Evolutionary conservation across 805 yeast genomes (phyloP).

Genomic region (Pichia pseudocactophila): DNA sequence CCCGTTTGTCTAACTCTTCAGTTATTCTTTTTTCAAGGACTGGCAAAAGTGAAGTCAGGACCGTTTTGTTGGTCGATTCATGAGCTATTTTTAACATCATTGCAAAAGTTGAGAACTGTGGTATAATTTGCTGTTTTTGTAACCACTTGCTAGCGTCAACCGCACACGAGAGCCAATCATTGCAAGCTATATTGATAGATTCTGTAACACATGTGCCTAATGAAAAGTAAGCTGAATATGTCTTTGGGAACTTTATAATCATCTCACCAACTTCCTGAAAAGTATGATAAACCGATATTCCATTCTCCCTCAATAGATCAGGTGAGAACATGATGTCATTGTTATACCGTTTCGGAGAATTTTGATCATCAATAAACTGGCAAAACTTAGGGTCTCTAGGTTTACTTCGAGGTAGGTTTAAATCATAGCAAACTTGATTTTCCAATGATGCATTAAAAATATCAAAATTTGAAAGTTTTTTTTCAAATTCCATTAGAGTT

Average conservation of each 20-base stretch:
- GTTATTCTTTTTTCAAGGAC: constrained; percentile 29
- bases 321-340: constrained; percentile 45
- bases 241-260: constrained; percentile 47
- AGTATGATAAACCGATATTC: constrained; percentile 38
- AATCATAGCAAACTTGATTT: constrained; percentile 16
- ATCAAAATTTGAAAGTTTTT: constrained; percentile 12
- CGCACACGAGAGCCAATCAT: constrained; percentile 45
- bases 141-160: constrained; percentile 45
- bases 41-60: constrained; percentile 28
- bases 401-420: constrained; percentile 18
- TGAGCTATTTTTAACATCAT: constrained; percentile 40
- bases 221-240: constrained; percentile 43
- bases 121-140: constrained; percentile 36
- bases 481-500: constrained; percentile 6
- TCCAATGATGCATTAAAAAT: constrained; percentile 17
- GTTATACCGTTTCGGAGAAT: constrained; percentile 21
- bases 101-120: constrained; percentile 43
- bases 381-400: constrained; percentile 26
- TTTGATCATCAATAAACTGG: constrained; percentile 18
- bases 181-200: constrained; percentile 47
- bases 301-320: constrained; percentile 34
- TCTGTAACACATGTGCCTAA: constrained; percentile 51
- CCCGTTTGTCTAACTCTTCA: constrained; percentile 37
- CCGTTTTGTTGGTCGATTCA: constrained; percentile 31
- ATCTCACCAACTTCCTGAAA: constrained; percentile 57